Evolutionary conservation across 768 basidiomycete species (phyloP).

Genomic region (Lactarius deliciosus): DNA sequence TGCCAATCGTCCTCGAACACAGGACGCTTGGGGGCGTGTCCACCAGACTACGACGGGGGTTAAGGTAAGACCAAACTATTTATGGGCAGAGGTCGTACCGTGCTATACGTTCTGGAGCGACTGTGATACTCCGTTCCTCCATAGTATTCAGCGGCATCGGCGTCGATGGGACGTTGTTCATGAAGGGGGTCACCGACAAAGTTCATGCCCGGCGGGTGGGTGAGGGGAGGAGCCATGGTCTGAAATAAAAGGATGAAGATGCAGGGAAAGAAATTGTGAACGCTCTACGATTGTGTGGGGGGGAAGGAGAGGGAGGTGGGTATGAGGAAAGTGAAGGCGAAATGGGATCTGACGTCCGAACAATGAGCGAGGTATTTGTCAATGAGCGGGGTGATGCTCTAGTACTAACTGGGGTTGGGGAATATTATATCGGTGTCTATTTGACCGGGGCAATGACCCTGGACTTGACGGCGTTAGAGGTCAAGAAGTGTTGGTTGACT

Average conservation of each 20-base stretch:
- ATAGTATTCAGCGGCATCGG: conserved; percentile 81
- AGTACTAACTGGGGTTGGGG: conserved; percentile 1
- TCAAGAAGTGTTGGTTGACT: background rate
- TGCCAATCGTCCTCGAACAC: conserved; percentile 79
- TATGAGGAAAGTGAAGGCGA: conserved; percentile 7
- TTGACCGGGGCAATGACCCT: background rate
- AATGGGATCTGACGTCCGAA: conserved; percentile 1
- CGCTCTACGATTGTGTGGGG: background rate
- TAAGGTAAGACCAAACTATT: conserved; percentile 7
- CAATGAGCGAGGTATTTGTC: conserved; percentile 18
- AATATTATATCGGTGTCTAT: background rate
- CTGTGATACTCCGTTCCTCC: conserved; percentile 75
- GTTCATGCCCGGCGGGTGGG: conserved; percentile 61
- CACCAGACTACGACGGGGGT: conserved; percentile 22
- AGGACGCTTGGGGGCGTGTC: conserved; percentile 57
- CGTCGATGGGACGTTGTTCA: conserved; percentile 46
- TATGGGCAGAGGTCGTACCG: conserved; percentile 49
- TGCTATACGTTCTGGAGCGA: conserved; percentile 86
- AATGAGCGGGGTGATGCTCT: conserved; percentile 9
- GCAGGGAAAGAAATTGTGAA: background rate
- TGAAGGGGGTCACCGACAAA: conserved; percentile 61
- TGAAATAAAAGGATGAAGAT: conserved; percentile 17
- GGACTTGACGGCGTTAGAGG: background rate
- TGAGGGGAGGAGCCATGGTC: conserved; percentile 62
- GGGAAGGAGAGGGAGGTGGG: conserved; percentile 7